Evolutionary conservation across 768 basidiomycete genomes (phyloP).

Genomic region (Trametes meyenii): DNA sequence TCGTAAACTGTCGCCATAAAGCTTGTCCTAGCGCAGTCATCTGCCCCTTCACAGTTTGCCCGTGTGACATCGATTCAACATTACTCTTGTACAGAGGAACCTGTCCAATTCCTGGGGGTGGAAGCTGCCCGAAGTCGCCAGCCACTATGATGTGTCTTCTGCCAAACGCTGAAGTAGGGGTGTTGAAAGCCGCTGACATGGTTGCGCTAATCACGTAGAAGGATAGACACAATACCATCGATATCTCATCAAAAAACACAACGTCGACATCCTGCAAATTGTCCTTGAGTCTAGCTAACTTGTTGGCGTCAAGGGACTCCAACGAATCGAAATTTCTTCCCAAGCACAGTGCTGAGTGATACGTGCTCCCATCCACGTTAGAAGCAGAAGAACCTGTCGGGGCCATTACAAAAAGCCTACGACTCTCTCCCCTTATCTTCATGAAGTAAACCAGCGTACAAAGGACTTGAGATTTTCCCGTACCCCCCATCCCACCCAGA

Average conservation of each 20-base stretch:
- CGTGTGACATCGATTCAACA: background rate
- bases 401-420: conserved; percentile 19
- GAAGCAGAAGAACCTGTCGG: conserved; percentile 28
- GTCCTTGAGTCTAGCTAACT: background rate
- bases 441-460: conserved; percentile 21
- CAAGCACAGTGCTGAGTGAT: conserved; percentile 25
- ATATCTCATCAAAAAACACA: background rate
- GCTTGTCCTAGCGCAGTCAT: conserved; percentile 18
- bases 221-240: background rate
- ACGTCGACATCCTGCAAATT: background rate
- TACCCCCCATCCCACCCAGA: conserved; percentile 30
- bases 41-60: background rate
- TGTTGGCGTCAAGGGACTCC: background rate
- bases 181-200: conserved; percentile 23
- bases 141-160: conserved; percentile 45
- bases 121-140: conserved; percentile 50
- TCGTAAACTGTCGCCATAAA: conserved; percentile 26
- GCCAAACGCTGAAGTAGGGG: conserved; percentile 33
- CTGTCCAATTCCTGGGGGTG: conserved; percentile 30
- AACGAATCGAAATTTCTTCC: background rate
- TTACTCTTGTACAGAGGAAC: conserved; percentile 27
- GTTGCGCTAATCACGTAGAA: conserved; percentile 25
- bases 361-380: conserved; percentile 27
- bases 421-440: conserved; percentile 6
- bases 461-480: conserved; percentile 29